These are phyloP conservation scores for Aaosphaeria arxii DNA, from an alignment of 2,329 filamentous ascomycete species.

Conservation along the genomic window DNA sequence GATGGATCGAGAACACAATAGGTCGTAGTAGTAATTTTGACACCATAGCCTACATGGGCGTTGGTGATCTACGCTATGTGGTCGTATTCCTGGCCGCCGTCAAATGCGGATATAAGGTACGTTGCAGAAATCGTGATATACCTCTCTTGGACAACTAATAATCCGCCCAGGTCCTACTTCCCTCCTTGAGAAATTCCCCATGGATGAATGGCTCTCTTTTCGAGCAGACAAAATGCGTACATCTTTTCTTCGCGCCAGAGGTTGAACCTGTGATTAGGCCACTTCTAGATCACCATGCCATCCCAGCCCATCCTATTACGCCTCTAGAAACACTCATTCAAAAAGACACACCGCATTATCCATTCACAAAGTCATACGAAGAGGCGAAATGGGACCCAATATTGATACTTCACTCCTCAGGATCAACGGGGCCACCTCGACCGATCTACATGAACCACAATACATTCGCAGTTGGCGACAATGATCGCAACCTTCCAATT, in stretches of 20 bases:
- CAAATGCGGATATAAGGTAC: constrained; percentile 6
- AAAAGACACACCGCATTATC: constrained; percentile 2
- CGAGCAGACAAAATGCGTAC: constrained; percentile 3
- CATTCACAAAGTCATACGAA: constrained; percentile 10
- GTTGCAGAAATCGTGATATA: not conserved
- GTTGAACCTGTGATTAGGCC: not conserved
- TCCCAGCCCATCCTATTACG: not conserved
- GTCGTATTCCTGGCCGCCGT: constrained; percentile 4
- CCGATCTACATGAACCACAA: constrained; percentile 19
- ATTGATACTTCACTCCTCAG: constrained; percentile 32
- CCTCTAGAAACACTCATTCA: constrained; percentile 5
- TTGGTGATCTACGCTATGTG: constrained; percentile 4
- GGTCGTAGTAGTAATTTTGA: constrained; percentile 2
- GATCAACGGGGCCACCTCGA: constrained; percentile 35
- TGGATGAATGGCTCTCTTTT: constrained; percentile 3
- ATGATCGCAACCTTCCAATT: constrained; percentile 11
- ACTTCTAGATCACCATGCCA: not conserved
- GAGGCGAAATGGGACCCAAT: constrained; percentile 19
- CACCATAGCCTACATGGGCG: constrained; percentile 5
- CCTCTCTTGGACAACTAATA: not conserved
- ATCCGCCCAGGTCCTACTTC: constrained; percentile 1
- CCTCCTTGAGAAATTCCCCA: constrained; percentile 2
- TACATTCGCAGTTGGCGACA: constrained; percentile 9
- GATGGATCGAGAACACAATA: constrained; percentile 2
- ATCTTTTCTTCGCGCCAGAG: constrained; percentile 2